Evolutionary conservation across 2,329 filamentous ascomycete genomes (phyloP), one percentile per base, ranked within the genome.

Genomic region (Pyricularia sp.): DNA sequence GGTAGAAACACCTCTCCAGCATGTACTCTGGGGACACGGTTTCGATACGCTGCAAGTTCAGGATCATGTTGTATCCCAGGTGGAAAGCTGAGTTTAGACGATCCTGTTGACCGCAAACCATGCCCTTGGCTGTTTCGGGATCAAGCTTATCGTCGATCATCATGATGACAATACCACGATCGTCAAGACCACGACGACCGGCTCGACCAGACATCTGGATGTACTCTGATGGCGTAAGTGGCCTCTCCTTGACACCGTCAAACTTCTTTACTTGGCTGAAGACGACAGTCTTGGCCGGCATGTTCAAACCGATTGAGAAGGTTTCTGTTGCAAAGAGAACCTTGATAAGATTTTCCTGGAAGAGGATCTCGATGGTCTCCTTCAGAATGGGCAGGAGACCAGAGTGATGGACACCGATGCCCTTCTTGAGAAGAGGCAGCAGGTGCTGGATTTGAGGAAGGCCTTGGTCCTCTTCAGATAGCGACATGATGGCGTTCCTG

Each of bases 231-330:
- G 92, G 91, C 0, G 93, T 97, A 24, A 97, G 84, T 77, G 93
- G 96, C 68, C 93, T 85, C 70, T 86, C 84, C 66, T 84, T 82
- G 7, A 87, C 82, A 65, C 96, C 96, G 73, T 99, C 94, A 73
- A 93, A 99, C 73, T 99, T 99, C 64, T 89, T 89, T 10, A 99
- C 92, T 69, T 90, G 93, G 0, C 94, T 97, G 75, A 99, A 99
- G n/a, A 99, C 93, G 1, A 99, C 94, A 0, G 94, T 99, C 80
- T 97, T 97, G 30, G 94, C 94, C 69, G 94, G 94, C 94, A 99
- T 97, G 81, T 99, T 99, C 66, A 99, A 78, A 66, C 94, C 94
- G 69, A 99, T 99, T 4, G 94, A 97, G 78, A 99, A 99, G 1
- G 94, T 99, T 75, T 99, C 96, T 0, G 94, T 99, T 0, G 94